phyloP scores from a whole-genome alignment of 768 basidiomycete genomes.

The Psilocybe cubensis region DNA sequence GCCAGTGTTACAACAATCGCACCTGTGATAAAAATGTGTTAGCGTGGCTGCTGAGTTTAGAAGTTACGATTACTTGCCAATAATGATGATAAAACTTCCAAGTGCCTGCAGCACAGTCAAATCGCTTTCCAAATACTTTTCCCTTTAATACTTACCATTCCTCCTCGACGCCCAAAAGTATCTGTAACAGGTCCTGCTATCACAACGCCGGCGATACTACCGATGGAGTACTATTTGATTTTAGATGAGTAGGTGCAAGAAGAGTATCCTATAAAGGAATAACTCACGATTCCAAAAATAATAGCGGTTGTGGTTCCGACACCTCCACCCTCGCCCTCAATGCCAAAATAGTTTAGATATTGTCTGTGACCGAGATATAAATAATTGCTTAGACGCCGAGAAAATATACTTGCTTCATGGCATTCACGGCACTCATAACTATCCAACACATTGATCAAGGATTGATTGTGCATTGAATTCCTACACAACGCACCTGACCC shows the following conservation, averaged over 20 bases:
- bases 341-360: slow-evolving; percentile 44
- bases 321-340: slow-evolving; percentile 43
- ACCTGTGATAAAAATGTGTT: slow-evolving; percentile 27
- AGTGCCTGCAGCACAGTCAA: slow-evolving; percentile 28
- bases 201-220: slow-evolving; percentile 41
- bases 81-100: slow-evolving; percentile 43
- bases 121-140: not conserved
- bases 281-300: slow-evolving; percentile 47
- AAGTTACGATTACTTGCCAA: slow-evolving; percentile 26
- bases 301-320: slow-evolving; percentile 46
- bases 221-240: slow-evolving; percentile 42
- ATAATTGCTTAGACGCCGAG: not conserved
- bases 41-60: not conserved
- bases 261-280: not conserved
- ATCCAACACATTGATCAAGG: not conserved
- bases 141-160: slow-evolving; percentile 37
- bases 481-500: slow-evolving; percentile 44
- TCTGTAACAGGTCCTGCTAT: slow-evolving; percentile 47
- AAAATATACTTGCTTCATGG: slow-evolving; percentile 41
- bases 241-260: not conserved
- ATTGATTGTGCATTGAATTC: not conserved
- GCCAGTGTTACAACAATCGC: slow-evolving; percentile 50
- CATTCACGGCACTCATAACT: slow-evolving; percentile 53
- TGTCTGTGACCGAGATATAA: slow-evolving; percentile 27
- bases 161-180: slow-evolving; percentile 45